These are phyloP conservation scores for Symbiodinium pilosum DNA, from an alignment of 73 alveolate species.

Conservation along the genomic window DNA sequence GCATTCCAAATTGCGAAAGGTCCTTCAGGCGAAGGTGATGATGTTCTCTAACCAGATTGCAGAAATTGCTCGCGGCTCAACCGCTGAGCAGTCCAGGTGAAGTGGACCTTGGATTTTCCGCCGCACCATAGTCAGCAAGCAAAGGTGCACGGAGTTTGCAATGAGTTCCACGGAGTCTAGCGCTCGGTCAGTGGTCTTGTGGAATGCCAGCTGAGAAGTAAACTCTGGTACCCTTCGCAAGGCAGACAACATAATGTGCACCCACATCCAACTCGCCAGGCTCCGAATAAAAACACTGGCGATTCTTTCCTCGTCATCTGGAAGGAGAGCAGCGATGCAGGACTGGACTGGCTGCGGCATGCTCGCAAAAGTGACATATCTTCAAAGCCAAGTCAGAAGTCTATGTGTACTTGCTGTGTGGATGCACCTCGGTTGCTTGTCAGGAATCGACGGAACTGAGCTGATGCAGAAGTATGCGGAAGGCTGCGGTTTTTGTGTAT, in stretches of 20 bases:
- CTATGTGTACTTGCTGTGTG: not conserved
- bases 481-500: too few species aligned
- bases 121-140: not conserved
- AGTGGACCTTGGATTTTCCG: not conserved
- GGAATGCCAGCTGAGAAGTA: too few species aligned
- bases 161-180: conserved; percentile 62
- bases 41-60: conserved; percentile 99
- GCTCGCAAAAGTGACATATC: too few species aligned
- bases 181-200: not conserved
- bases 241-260: too few species aligned
- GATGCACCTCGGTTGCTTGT: not conserved
- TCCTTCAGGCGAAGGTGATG: conserved; percentile 96
- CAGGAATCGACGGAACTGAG: conserved; percentile 37
- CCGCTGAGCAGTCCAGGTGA: too few species aligned
- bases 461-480: conserved; percentile 77
- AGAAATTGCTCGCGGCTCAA: conserved; percentile 96
- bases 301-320: conserved; percentile 99
- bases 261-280: too few species aligned
- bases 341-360: not conserved
- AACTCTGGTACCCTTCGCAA: too few species aligned
- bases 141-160: conserved; percentile 88
- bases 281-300: conserved; percentile 97
- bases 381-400: too few species aligned
- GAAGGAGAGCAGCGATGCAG: conserved; percentile 95
- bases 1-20: not conserved